Conservation (phyloP, 805 yeast genomes). For the Sungouiozyma intestinalis region DNA sequence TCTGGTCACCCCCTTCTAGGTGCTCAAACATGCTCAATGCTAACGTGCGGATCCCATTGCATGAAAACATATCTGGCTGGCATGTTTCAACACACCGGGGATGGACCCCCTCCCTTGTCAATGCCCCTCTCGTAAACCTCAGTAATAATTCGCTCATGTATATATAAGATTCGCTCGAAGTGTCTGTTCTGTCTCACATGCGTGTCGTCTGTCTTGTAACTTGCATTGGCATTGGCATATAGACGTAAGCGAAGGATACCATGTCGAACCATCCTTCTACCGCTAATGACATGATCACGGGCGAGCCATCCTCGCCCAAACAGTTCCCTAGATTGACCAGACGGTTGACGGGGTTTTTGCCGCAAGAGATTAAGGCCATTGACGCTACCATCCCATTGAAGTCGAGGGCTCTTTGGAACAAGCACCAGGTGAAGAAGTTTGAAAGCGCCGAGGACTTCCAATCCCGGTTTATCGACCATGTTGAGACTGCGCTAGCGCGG, state of each 20-base stretch:
- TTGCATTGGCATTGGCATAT: not conserved
- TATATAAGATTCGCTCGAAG: too few species aligned
- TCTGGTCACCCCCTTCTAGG: too few species aligned
- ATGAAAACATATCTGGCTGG: too few species aligned
- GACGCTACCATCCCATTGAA: slow-evolving; percentile 73
- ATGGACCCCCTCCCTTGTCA: too few species aligned
- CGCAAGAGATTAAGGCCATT: slow-evolving; percentile 74
- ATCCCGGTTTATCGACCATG: slow-evolving; percentile 64
- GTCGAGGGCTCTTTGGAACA: slow-evolving; percentile 70
- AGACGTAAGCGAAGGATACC: not conserved
- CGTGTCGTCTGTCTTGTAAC: not conserved
- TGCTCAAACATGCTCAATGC: too few species aligned
- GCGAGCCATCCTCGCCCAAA: slow-evolving; percentile 26
- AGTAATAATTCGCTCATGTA: too few species aligned
- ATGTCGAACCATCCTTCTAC: slow-evolving; percentile 2
- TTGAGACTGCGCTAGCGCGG: slow-evolving; percentile 85
- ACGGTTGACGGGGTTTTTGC: slow-evolving; percentile 83
- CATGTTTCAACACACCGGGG: too few species aligned
- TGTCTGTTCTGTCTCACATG: too few species aligned
- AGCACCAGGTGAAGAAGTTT: slow-evolving; percentile 47
- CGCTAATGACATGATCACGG: slow-evolving; percentile 23
- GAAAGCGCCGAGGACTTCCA: slow-evolving; percentile 49
- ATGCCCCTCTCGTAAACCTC: too few species aligned
- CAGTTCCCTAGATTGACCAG: slow-evolving; percentile 43
- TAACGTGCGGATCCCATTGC: too few species aligned